These are phyloP conservation scores for Lichtheimia hyalospora DNA, from an alignment of 371 early-diverging fungal genomes.

Conservation along the genomic window DNA sequence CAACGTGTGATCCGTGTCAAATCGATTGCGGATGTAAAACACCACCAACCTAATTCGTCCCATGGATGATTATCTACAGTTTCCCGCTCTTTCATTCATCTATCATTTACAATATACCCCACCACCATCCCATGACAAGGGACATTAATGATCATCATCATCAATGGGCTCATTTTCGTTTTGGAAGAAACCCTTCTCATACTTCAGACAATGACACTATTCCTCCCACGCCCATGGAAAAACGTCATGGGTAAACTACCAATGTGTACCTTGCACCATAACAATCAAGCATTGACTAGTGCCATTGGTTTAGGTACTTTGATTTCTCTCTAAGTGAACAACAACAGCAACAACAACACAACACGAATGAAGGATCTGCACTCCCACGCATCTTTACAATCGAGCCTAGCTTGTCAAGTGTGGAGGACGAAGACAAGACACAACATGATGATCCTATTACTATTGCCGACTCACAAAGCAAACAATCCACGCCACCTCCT, in stretches of 20 bases:
- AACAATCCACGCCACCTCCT: background rate
- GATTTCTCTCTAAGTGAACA: constrained; percentile 1
- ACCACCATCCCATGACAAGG: too few relatives aligned
- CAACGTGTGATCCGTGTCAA: too few relatives aligned
- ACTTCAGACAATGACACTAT: background rate
- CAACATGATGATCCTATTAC: background rate
- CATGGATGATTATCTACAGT: too few relatives aligned
- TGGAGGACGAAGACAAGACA: background rate
- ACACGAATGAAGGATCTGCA: background rate
- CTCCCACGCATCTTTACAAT: constrained; percentile 9
- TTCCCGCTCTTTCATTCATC: background rate
- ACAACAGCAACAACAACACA: background rate
- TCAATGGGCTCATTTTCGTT: background rate
- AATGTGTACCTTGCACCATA: background rate
- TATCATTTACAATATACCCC: background rate
- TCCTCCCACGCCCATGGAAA: constrained; percentile 15
- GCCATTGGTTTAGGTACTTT: constrained; percentile 11
- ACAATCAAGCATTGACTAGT: background rate
- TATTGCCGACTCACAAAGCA: background rate
- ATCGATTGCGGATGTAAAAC: too few relatives aligned
- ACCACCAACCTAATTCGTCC: too few relatives aligned
- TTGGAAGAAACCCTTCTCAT: constrained; percentile 1
- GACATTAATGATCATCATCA: background rate
- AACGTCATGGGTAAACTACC: constrained; percentile 4
- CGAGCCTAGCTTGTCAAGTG: constrained; percentile 2